Conservation (phyloP, 2,329 filamentous ascomycete species). For the Botryotinia narcissicola region DNA sequence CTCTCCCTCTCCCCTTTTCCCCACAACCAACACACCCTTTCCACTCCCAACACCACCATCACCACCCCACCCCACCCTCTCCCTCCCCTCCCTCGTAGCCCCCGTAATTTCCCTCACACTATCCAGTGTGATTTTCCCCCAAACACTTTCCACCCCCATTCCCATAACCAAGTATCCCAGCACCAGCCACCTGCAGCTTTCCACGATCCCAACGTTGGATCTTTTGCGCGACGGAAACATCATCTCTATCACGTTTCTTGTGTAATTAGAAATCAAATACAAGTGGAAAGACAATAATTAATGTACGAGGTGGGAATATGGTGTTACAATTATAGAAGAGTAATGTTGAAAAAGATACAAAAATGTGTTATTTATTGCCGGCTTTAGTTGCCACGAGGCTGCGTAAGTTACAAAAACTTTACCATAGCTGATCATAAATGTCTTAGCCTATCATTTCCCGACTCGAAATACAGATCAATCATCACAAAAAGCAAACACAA, state of each 20-base stretch:
- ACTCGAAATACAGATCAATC: not conserved
- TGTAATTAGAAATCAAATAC: not conserved
- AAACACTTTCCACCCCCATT: not conserved
- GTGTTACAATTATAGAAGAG: not conserved
- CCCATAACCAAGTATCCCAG: not conserved
- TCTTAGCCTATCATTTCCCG: not conserved
- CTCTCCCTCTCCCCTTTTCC: not conserved
- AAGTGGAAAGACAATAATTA: not conserved
- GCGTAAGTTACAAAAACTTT: not conserved
- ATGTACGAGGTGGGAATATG: not conserved
- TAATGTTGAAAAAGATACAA: not conserved
- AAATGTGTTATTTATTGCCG: not conserved
- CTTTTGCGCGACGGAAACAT: not conserved
- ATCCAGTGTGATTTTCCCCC: not conserved
- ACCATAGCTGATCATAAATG: not conserved
- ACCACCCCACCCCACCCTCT: not conserved
- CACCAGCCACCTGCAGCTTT: not conserved
- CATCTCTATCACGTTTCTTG: not conserved
- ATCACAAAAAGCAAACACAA: not conserved
- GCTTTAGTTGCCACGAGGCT: not conserved
- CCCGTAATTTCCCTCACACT: constrained; percentile 3
- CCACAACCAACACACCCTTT: too few relatives aligned
- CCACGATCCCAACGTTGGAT: not conserved
- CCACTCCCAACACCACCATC: not conserved
- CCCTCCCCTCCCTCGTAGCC: constrained; percentile 3